phyloP scores from a whole-genome alignment of 129 eudicot species.

The Tagetes erecta region DNA sequence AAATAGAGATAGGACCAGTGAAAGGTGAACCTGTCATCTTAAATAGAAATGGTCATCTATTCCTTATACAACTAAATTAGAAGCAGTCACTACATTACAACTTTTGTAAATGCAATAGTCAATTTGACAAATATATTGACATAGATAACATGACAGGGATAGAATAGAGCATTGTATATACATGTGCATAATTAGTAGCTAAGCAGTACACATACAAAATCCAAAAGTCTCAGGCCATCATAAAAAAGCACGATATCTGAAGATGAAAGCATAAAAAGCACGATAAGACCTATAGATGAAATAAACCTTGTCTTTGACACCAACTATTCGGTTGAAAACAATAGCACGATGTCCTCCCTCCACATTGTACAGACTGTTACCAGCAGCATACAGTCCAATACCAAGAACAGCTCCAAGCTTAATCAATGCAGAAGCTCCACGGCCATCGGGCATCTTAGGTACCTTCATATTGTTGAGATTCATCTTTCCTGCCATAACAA shows the following conservation, averaged over 20 bases:
- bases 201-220: too few relatives aligned
- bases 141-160: not conserved
- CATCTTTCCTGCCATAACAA: conserved; percentile 38
- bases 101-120: conserved; percentile 6
- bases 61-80: not conserved
- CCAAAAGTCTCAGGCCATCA: too few relatives aligned
- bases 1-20: too few relatives aligned
- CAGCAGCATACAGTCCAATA: conserved; percentile 55
- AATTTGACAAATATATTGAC: conserved; percentile 7
- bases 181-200: not conserved
- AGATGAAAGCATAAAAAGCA: not conserved
- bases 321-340: conserved; percentile 62
- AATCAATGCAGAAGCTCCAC: conserved; percentile 61
- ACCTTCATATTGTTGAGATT: conserved; percentile 53
- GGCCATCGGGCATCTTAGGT: conserved; percentile 58
- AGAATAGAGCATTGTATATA: not conserved
- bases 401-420: conserved; percentile 56
- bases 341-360: conserved; percentile 81
- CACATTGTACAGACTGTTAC: conserved; percentile 63
- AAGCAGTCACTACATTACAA: not conserved
- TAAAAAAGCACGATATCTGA: too few relatives aligned
- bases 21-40: too few relatives aligned
- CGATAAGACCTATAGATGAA: not conserved
- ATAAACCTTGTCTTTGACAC: conserved; percentile 64
- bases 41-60: not conserved